Evolutionary conservation across 164 flowering plant species (phyloP), one percentile per base, ranked within the genome.

Genomic region (Annona squamosa): DNA sequence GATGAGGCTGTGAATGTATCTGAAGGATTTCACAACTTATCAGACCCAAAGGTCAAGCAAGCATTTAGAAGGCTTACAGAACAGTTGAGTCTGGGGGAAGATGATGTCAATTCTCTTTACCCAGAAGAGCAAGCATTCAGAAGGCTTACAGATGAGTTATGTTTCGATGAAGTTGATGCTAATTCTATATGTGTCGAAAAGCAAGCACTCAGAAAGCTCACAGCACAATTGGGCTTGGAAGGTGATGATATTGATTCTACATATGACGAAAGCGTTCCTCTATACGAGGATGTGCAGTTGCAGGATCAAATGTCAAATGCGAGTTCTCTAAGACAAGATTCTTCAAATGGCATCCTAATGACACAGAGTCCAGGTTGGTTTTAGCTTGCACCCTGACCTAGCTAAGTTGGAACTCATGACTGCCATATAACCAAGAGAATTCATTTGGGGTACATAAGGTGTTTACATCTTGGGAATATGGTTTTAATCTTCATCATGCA

Each of bases 81-180:
- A 76, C 90, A 90, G 77, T 78, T 93, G 69, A 90, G 92, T 82
- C 76, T 93, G 77, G 77, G 82, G 68, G 88, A 86, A 41, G 87
- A 88, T 69, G 82, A 69, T 12, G 59, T 52, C 45, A 13, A 78
- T 18, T 68, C 56, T 19, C 5, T 68, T 3, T 68, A 46, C 70
- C 42, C 80, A 62, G 85, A 74, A 4, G 81, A 44, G 72, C 82
- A 88, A 63, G 91, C 84, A 71, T 64, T 90, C 67, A 74, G 81
- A 61, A 80, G 78, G 82, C 78, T 88, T 72, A 81, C 85, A 84
- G 84, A 84, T 75, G 90, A 90, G 77, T 78, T 93, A 71, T 88
- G 92, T 82, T 77, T 93, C 76, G 77, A 81, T 70, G 88, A 86
- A 19, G 88, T 87, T 69, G 82, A 69, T 45, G 12, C 68, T 52